Conservation (phyloP, 805 yeast species). For the Dipodascus albidus region DNA sequence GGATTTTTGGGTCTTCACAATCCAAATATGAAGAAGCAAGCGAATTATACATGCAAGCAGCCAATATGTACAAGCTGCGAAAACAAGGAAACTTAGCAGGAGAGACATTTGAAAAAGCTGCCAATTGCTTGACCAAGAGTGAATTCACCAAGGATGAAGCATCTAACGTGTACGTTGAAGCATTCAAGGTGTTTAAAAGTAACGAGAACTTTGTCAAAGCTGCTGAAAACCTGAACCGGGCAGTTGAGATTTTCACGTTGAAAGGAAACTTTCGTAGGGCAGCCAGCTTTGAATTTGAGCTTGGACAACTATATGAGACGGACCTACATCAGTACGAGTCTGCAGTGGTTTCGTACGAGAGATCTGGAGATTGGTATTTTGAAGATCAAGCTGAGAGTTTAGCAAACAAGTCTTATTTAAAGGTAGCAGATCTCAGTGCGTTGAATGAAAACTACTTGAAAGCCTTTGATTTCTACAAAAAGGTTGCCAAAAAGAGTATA, state of each 20-base stretch:
- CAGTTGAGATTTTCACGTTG: constrained; percentile 72
- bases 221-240: constrained; percentile 62
- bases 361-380: constrained; percentile 92
- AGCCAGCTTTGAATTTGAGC: constrained; percentile 85
- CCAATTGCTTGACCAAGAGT: constrained; percentile 62
- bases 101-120: constrained; percentile 73
- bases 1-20: background rate
- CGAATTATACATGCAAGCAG: constrained; percentile 84
- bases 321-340: constrained; percentile 52
- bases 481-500: constrained; percentile 62
- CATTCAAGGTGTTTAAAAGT: constrained; percentile 73
- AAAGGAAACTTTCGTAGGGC: constrained; percentile 95
- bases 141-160: constrained; percentile 76
- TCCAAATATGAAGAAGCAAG: constrained; percentile 71
- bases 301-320: constrained; percentile 77
- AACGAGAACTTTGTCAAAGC: constrained; percentile 61
- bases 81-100: constrained; percentile 69
- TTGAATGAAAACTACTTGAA: constrained; percentile 57
- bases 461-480: constrained; percentile 70
- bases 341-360: constrained; percentile 73
- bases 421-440: constrained; percentile 83
- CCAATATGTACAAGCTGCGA: constrained; percentile 71
- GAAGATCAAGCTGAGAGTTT: constrained; percentile 90
- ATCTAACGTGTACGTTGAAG: constrained; percentile 80
- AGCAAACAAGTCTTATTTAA: constrained; percentile 76